Evolutionary conservation across 352 stramenopile species (phyloP).

Genomic region (Globisporangium middletonii): DNA sequence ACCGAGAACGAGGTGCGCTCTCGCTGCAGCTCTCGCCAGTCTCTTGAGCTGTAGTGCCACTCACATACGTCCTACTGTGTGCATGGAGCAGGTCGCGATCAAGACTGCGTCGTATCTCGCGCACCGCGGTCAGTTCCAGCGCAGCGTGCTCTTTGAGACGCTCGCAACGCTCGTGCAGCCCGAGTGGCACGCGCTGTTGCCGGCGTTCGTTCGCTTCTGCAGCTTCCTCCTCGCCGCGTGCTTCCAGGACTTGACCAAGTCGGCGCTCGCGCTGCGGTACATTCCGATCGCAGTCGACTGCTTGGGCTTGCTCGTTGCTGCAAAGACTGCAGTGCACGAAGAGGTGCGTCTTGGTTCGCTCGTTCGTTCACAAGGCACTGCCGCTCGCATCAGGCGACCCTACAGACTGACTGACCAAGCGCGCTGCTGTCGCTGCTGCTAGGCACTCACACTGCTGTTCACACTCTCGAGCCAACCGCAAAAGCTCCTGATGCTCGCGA

Average conservation of each 20-base stretch:
- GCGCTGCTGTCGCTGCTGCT: background rate
- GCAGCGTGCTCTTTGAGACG: slow-evolving; percentile 23
- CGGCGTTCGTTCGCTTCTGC: slow-evolving; percentile 46
- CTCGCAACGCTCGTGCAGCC: slow-evolving; percentile 25
- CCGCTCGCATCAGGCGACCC: too few species aligned
- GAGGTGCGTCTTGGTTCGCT: slow-evolving; percentile 28
- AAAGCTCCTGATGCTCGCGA: slow-evolving; percentile 49
- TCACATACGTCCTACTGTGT: background rate
- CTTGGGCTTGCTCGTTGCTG: slow-evolving; percentile 31
- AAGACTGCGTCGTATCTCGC: slow-evolving; percentile 30
- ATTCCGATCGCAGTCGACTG: slow-evolving; percentile 34
- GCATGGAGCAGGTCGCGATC: slow-evolving; percentile 28
- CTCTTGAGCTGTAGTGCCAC: background rate
- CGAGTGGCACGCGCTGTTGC: slow-evolving; percentile 38
- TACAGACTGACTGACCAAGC: too few species aligned
- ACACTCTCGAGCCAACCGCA: slow-evolving; percentile 62
- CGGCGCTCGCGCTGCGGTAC: slow-evolving; percentile 26
- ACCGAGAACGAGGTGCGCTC: slow-evolving; percentile 51
- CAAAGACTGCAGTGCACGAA: slow-evolving; percentile 37
- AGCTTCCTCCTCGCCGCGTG: slow-evolving; percentile 44
- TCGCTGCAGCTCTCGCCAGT: background rate
- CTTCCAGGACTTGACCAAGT: slow-evolving; percentile 30
- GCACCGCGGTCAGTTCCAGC: slow-evolving; percentile 31
- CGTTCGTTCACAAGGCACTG: background rate
- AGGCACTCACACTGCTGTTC: slow-evolving; percentile 65